Conservation (phyloP, 108 stramenopile species). For the Cyclotella baltica region DNA sequence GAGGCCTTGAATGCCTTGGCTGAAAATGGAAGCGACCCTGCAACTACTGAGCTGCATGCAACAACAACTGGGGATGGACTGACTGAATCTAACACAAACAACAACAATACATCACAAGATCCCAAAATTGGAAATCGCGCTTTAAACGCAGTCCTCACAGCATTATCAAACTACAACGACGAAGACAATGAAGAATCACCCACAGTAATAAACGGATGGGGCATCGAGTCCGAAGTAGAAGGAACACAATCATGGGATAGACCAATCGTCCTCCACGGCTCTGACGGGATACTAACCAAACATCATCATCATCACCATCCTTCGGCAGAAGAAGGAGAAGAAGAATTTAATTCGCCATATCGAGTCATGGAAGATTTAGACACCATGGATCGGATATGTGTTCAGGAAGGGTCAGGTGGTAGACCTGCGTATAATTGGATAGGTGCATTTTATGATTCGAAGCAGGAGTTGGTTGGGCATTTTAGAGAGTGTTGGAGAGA, state of each 20-base stretch:
- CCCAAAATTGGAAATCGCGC: constrained; percentile 31
- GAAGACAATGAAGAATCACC: constrained; percentile 33
- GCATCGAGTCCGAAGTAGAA: constrained; percentile 50
- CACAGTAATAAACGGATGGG: constrained; percentile 37
- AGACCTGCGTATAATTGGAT: constrained; percentile 63
- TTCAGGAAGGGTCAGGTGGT: constrained; percentile 55
- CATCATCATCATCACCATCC: constrained; percentile 22
- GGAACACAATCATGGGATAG: constrained; percentile 55
- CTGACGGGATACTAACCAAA: constrained; percentile 68
- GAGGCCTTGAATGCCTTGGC: constrained; percentile 42
- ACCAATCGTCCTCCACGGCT: constrained; percentile 73
- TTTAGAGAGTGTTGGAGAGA: constrained; percentile 65
- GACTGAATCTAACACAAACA: constrained; percentile 22
- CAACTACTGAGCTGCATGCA: not conserved
- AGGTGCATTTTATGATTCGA: constrained; percentile 65
- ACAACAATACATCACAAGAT: not conserved
- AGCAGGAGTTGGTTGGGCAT: constrained; percentile 62
- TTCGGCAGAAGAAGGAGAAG: constrained; percentile 16
- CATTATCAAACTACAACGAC: constrained; percentile 84
- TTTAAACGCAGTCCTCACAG: constrained; percentile 63
- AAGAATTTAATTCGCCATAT: constrained; percentile 43
- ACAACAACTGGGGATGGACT: constrained; percentile 3
- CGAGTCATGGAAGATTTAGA: constrained; percentile 69
- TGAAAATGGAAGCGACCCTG: not conserved
- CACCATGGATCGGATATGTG: constrained; percentile 26